A percentile compares a stretch with the other conserved stretches of the same genome.
Conservation (phyloP, 2,329 filamentous ascomycete species). For the Lasiodiplodia citricola region DNA sequence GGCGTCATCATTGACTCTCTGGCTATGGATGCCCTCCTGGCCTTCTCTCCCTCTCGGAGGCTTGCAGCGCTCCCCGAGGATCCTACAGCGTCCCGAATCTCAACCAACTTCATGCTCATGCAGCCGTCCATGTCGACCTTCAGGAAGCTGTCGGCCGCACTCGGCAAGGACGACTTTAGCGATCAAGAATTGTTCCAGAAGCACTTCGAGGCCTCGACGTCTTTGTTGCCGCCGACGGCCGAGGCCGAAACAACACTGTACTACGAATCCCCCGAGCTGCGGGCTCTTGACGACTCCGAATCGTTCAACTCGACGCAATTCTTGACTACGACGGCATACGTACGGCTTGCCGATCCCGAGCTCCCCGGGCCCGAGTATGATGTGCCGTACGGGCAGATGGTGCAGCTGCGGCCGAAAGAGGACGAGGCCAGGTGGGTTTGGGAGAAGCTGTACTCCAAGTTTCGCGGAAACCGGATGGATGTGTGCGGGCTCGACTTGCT, state of each 20-base stretch:
- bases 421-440: constrained; percentile 54
- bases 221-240: constrained; percentile 39
- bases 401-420: constrained; percentile 50
- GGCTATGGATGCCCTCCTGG: constrained; percentile 52
- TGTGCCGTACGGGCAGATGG: constrained; percentile 49
- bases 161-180: constrained; percentile 30
- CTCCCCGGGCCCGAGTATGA: constrained; percentile 58
- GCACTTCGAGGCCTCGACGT: constrained; percentile 37
- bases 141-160: constrained; percentile 38
- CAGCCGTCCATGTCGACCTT: constrained; percentile 42
- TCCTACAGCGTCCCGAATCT: constrained; percentile 38
- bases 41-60: constrained; percentile 45
- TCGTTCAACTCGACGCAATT: constrained; percentile 54
- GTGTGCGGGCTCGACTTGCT: constrained; percentile 60
- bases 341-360: constrained; percentile 54
- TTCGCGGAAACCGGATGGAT: constrained; percentile 57
- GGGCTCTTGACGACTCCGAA: constrained; percentile 27
- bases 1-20: constrained; percentile 53
- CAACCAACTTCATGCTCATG: constrained; percentile 45
- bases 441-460: constrained; percentile 56
- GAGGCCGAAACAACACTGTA: constrained; percentile 46
- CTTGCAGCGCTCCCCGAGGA: constrained; percentile 44
- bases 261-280: constrained; percentile 42
- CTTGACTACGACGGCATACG: constrained; percentile 50
- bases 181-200: constrained; percentile 43